A percentile compares a stretch with the other conserved stretches of the same genome.
phyloP scores from a whole-genome alignment of 2,329 filamentous ascomycete genomes.

The Cladosporium sp. region DNA sequence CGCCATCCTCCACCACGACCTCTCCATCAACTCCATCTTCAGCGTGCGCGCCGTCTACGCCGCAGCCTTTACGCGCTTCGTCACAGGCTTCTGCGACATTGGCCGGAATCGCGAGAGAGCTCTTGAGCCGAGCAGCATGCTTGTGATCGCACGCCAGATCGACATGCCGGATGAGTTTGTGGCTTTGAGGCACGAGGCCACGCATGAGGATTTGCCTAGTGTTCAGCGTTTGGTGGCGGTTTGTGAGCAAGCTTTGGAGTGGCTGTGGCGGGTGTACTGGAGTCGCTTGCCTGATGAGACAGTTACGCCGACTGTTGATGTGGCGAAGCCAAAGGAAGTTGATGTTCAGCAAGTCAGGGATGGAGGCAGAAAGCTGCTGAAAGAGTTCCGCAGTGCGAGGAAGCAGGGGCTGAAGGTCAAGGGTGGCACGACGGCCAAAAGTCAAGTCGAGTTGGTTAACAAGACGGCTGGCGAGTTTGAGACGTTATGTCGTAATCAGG shows the following conservation, averaged over 20 bases:
- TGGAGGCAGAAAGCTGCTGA: conserved; percentile 27
- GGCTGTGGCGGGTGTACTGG: conserved; percentile 95
- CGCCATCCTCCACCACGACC: conserved; percentile 65
- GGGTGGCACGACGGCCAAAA: conserved; percentile 27
- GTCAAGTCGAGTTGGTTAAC: conserved; percentile 34
- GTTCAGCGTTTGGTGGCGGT: conserved; percentile 71
- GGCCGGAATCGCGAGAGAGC: conserved; percentile 63
- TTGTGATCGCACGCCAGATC: conserved; percentile 66
- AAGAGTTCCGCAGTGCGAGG: conserved; percentile 28
- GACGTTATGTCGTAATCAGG: conserved; percentile 15
- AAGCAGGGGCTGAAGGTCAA: conserved; percentile 37
- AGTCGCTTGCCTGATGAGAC: conserved; percentile 44
- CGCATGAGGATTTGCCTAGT: conserved; percentile 82
- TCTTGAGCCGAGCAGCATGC: conserved; percentile 67
- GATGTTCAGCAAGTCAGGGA: conserved; percentile 39
- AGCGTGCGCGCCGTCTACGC: conserved; percentile 69
- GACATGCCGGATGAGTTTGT: conserved; percentile 77
- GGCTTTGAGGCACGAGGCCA: conserved; percentile 84
- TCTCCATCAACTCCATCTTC: conserved; percentile 52
- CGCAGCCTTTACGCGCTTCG: conserved; percentile 68
- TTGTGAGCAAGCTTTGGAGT: conserved; percentile 68
- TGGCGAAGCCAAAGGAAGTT: conserved; percentile 24
- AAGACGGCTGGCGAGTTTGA: conserved; percentile 18
- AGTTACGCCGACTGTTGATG: conserved; percentile 21
- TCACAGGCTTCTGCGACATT: conserved; percentile 76